Conservation (phyloP, 768 basidiomycete species). For the Agaricus blazei region DNA sequence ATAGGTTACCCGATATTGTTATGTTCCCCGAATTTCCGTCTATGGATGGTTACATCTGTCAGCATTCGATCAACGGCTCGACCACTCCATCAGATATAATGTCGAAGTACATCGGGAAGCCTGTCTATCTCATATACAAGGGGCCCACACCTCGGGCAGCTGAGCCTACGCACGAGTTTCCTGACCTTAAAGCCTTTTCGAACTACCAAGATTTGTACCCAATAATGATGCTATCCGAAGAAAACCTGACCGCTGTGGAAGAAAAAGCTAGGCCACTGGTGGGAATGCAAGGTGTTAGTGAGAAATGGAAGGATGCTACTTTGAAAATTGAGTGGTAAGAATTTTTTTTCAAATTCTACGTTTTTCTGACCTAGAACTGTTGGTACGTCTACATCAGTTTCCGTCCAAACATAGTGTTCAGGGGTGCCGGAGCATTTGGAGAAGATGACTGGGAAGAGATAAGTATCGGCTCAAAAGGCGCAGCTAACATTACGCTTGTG, state of each 20-base stretch:
- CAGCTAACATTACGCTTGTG: conserved; percentile 51
- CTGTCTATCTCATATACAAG: conserved; percentile 64
- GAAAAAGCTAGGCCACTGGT: conserved; percentile 40
- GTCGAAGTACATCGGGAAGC: conserved; percentile 55
- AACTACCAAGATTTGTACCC: conserved; percentile 73
- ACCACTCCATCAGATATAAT: conserved; percentile 49
- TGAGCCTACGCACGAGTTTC: conserved; percentile 48
- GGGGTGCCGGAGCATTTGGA: conserved; percentile 62
- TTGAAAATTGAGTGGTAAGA: conserved; percentile 57
- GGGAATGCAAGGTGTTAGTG: conserved; percentile 41
- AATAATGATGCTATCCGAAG: conserved; percentile 59
- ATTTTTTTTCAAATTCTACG: neutral
- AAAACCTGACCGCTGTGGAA: conserved; percentile 53
- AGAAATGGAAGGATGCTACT: conserved; percentile 47
- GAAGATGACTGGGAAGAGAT: conserved; percentile 71
- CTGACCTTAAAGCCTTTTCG: conserved; percentile 47
- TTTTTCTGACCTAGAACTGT: neutral
- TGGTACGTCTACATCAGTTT: conserved; percentile 39
- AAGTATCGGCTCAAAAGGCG: conserved; percentile 36
- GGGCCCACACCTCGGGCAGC: conserved; percentile 51
- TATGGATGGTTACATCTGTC: conserved; percentile 65
- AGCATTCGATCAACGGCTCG: conserved; percentile 27
- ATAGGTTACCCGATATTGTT: conserved; percentile 48
- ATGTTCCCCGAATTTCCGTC: conserved; percentile 38
- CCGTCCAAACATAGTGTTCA: conserved; percentile 70